Conservation (phyloP, 805 yeast genomes). For the Metschnikowia vanudenii region DNA sequence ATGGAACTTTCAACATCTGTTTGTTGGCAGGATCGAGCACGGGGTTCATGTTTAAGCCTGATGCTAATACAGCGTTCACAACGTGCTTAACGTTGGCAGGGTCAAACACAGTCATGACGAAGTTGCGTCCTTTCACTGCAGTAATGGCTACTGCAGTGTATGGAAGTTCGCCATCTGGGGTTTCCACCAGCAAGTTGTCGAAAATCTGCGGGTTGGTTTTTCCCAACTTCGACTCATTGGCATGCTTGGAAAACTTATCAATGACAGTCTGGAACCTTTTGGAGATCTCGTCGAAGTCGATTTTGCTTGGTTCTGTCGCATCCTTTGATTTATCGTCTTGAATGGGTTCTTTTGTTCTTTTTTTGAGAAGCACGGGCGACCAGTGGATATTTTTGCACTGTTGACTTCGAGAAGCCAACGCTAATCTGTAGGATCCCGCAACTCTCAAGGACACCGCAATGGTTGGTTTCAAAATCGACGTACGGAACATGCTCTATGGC, state of each 20-base stretch:
- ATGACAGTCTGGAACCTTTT: slow-evolving; percentile 47
- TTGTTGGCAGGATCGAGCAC: slow-evolving; percentile 70
- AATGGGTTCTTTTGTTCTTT: slow-evolving; percentile 16
- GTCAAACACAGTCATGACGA: slow-evolving; percentile 83
- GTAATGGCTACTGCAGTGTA: slow-evolving; percentile 73
- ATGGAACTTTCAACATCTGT: slow-evolving; percentile 67
- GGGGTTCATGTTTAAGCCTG: slow-evolving; percentile 76
- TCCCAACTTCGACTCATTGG: slow-evolving; percentile 68
- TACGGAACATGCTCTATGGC: slow-evolving; percentile 6
- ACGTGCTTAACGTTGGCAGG: slow-evolving; percentile 70
- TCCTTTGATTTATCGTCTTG: slow-evolving; percentile 10
- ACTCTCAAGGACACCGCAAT: background rate
- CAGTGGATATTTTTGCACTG: slow-evolving; percentile 5
- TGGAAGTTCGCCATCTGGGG: slow-evolving; percentile 45
- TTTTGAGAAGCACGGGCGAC: slow-evolving; percentile 12
- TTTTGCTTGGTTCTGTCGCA: slow-evolving; percentile 3
- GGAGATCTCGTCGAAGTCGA: slow-evolving; percentile 38
- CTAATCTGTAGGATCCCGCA: background rate
- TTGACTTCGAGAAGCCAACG: background rate
- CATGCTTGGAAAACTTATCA: slow-evolving; percentile 51
- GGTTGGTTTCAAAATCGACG: slow-evolving; percentile 1
- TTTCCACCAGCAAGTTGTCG: slow-evolving; percentile 52
- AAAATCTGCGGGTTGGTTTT: slow-evolving; percentile 65
- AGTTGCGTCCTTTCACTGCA: slow-evolving; percentile 62
- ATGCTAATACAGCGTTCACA: slow-evolving; percentile 65